phyloP scores from a whole-genome alignment of 345 rosid genomes.

The Microcos paniculata region DNA sequence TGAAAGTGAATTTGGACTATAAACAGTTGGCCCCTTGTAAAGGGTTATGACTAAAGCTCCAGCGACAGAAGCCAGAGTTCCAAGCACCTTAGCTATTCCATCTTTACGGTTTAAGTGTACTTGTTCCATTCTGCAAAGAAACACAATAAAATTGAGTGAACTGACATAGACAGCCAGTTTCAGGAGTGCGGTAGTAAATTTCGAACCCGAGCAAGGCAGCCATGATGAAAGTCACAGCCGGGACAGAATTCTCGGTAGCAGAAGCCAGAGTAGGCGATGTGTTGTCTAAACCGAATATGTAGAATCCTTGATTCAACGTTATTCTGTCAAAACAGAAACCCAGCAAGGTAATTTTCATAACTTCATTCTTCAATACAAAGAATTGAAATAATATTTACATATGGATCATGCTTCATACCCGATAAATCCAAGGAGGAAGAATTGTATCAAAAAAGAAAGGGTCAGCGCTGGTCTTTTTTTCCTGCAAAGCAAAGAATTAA shows the following conservation, averaged over 20 bases:
- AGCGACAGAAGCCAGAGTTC: conserved; percentile 50
- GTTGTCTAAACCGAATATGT: conserved; percentile 63
- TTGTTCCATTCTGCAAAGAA: conserved; percentile 51
- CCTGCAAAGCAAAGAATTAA: conserved; percentile 28
- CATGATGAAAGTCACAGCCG: conserved; percentile 65
- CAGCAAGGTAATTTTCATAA: background rate
- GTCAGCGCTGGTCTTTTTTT: conserved; percentile 53
- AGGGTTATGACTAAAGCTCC: conserved; percentile 68
- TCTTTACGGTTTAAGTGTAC: conserved; percentile 49
- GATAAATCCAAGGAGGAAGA: conserved; percentile 60
- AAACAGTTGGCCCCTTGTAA: conserved; percentile 58
- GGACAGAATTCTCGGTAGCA: conserved; percentile 67
- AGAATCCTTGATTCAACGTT: conserved; percentile 60
- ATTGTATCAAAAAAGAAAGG: conserved; percentile 41
- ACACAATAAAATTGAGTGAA: background rate
- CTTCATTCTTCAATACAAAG: background rate
- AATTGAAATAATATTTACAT: background rate
- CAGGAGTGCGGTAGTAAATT: background rate
- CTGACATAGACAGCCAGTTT: background rate
- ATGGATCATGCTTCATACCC: conserved; percentile 41
- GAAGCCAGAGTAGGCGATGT: conserved; percentile 73
- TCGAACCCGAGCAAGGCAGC: conserved; percentile 53
- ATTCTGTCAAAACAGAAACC: conserved; percentile 32
- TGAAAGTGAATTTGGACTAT: conserved; percentile 29
- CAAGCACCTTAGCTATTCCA: conserved; percentile 61